Evolutionary conservation across 1,139 yeast species (phyloP).

Genomic region (Kluyveromyces sp.): DNA sequence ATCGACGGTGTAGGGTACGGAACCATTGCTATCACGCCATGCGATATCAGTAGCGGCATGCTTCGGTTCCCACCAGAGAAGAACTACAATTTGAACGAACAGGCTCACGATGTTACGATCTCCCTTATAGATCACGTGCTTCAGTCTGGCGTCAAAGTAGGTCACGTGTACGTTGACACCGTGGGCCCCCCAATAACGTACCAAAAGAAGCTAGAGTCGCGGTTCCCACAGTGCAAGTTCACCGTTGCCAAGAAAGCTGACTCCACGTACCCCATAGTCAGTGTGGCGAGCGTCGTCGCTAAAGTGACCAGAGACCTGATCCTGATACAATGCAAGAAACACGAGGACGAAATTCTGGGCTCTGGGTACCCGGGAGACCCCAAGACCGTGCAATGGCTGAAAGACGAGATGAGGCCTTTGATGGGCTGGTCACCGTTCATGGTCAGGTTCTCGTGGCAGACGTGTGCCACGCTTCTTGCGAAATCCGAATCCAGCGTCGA

Average conservation of each 20-base stretch:
- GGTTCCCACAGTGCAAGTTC: slow-evolving; percentile 65
- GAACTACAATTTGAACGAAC: slow-evolving; percentile 79
- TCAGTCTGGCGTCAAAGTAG: slow-evolving; percentile 53
- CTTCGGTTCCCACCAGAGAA: slow-evolving; percentile 51
- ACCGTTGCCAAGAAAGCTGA: slow-evolving; percentile 97
- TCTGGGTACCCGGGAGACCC: slow-evolving; percentile 97
- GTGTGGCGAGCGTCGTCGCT: slow-evolving; percentile 96
- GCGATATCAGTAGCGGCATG: slow-evolving; percentile 88
- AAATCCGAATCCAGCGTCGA: slow-evolving; percentile 39
- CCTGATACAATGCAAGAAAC: slow-evolving; percentile 36
- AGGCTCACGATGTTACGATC: slow-evolving; percentile 93
- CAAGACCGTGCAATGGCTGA: slow-evolving; percentile 67
- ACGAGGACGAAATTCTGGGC: slow-evolving; percentile 44
- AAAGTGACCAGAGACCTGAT: slow-evolving; percentile 87
- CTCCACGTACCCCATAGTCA: slow-evolving; percentile 85
- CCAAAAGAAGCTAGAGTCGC: slow-evolving; percentile 59
- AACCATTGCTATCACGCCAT: slow-evolving; percentile 75
- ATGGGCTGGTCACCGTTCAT: slow-evolving; percentile 82
- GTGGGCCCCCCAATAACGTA: slow-evolving; percentile 92
- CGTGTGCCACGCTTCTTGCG: slow-evolving; percentile 62
- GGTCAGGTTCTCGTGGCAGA: slow-evolving; percentile 90
- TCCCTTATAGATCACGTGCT: slow-evolving; percentile 58
- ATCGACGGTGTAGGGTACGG: slow-evolving; percentile 75
- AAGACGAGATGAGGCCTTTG: slow-evolving; percentile 50
- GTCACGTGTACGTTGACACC: slow-evolving; percentile 81